Evolutionary conservation across 2,329 filamentous ascomycete species (phyloP), one percentile per base, ranked within the genome.

Genomic region (Passalora sequoiae): DNA sequence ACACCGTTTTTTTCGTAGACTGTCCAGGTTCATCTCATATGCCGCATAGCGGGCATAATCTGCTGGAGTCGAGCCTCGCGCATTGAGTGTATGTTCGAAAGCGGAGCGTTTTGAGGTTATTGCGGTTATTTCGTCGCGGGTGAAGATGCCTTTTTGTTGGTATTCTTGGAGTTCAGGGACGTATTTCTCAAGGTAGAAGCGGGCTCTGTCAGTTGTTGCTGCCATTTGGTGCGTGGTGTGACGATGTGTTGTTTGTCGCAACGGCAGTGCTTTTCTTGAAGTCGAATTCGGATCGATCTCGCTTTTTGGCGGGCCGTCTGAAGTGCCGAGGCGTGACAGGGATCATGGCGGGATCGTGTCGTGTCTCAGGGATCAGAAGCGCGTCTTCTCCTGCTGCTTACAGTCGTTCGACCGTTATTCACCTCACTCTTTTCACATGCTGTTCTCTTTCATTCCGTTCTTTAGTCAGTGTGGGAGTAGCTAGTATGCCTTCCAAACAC

Each of bases 91-190:
- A 69, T 96, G 91, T 66, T 98, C 92, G 64, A 89, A 94, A 58
- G 94, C 86, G 60, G 88, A 94, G 57, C 92, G 83, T 66, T 92
- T 95, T 62, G 83, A 83, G 40, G 94, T 84, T 53, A 98, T 89
- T 33, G 84, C 83, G 50, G 80, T 78, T 63, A 98, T 95, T 66
- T 98, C 91, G 54, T 94, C 86, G 81, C 92, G 58, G 16, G 77
- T 80, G 69, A 98, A 98, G 56, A 98, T 85, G 58, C 87, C 83
- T 66, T 95, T 96, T 54, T 86, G 80, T 67, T 94, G 86, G 66
- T 88, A 94, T 60, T 95, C 89, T 51, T 89, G 87, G 44, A 98
- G 77, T 66, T 97, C 89, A 12, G 89, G 88, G 31, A 96, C 86
- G 2, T 86, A 84, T 56, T 91, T 84, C 71, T 98, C 92, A 53